phyloP scores from a whole-genome alignment of 2,329 filamentous ascomycete species.

The Pseudogymnoascus sp. region DNA sequence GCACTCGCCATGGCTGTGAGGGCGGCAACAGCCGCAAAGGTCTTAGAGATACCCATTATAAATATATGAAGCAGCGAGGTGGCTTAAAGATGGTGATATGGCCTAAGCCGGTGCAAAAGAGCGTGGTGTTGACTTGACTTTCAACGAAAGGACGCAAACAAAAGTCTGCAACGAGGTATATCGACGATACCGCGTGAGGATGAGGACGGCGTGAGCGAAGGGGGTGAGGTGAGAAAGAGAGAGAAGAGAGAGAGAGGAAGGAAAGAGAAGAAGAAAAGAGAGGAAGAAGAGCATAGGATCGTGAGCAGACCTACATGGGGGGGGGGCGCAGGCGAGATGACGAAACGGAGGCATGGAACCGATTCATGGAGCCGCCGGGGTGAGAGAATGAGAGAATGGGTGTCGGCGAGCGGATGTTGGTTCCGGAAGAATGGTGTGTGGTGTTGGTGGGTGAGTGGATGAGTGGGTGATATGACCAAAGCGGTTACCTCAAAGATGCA shows the following conservation, averaged over 20 bases:
- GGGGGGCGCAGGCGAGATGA: not conserved
- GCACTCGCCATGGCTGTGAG: slow-evolving; percentile 20
- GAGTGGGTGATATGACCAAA: not conserved
- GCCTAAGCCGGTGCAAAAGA: slow-evolving; percentile 10
- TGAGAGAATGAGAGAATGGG: not conserved
- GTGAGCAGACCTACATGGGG: not conserved
- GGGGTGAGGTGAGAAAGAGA: not conserved
- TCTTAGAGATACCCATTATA: slow-evolving; percentile 25
- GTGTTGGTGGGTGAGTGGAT: no score
- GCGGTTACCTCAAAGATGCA: not conserved
- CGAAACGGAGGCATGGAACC: not conserved
- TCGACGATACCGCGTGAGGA: not conserved
- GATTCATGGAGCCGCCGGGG: not conserved
- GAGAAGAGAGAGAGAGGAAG: slow-evolving; percentile 1
- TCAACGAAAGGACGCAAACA: slow-evolving; percentile 16
- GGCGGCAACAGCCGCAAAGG: slow-evolving; percentile 21
- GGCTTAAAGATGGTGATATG: slow-evolving; percentile 7
- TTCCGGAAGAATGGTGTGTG: not conserved
- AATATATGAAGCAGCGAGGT: slow-evolving; percentile 7
- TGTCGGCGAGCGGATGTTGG: not conserved
- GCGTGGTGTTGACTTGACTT: not conserved
- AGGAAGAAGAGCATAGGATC: not conserved
- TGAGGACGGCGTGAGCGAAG: not conserved
- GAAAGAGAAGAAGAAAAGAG: not conserved
- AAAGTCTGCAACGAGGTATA: slow-evolving; percentile 11